phyloP scores from a whole-genome alignment of 257 asterid genomes.

The Perilla frutescens region DNA sequence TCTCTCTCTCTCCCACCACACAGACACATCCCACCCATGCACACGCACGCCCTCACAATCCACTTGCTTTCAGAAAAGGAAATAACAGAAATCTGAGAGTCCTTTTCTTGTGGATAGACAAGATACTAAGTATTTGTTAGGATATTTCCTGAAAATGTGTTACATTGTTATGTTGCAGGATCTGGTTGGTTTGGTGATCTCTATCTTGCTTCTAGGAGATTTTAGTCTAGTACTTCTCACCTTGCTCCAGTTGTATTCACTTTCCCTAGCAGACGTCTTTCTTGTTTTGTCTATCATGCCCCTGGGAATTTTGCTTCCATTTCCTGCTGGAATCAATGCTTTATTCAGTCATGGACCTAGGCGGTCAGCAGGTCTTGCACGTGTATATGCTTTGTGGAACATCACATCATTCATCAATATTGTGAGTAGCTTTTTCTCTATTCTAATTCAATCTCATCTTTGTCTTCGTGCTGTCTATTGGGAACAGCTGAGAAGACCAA shows the following conservation, averaged over 20 bases:
- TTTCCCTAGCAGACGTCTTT: slow-evolving; percentile 83
- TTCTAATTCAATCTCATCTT: too few relatives aligned
- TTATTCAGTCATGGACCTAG: slow-evolving; percentile 96
- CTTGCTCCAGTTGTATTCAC: slow-evolving; percentile 92
- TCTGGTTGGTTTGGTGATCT: slow-evolving; percentile 95
- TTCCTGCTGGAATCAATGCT: slow-evolving; percentile 99
- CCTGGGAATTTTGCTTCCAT: slow-evolving; percentile 88
- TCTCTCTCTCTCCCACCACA: too few relatives aligned
- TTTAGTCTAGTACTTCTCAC: slow-evolving; percentile 97
- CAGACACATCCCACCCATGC: too few relatives aligned
- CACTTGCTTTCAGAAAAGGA: not conserved
- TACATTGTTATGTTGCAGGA: slow-evolving; percentile 65
- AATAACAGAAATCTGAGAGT: too few relatives aligned
- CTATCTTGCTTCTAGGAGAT: slow-evolving; percentile 95
- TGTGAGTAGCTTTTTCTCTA: slow-evolving; percentile 66
- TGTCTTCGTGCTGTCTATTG: too few relatives aligned
- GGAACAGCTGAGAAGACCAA: too few relatives aligned
- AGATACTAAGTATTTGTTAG: not conserved
- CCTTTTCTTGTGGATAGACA: too few relatives aligned
- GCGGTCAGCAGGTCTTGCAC: slow-evolving; percentile 96
- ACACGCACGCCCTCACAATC: not conserved
- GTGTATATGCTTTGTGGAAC: slow-evolving; percentile 96
- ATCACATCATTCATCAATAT: slow-evolving; percentile 81
- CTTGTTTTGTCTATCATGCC: slow-evolving; percentile 89
- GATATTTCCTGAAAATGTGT: slow-evolving; percentile 22